phyloP scores from a whole-genome alignment of 2,329 filamentous ascomycete genomes.

The Diaporthe citriasiana region DNA sequence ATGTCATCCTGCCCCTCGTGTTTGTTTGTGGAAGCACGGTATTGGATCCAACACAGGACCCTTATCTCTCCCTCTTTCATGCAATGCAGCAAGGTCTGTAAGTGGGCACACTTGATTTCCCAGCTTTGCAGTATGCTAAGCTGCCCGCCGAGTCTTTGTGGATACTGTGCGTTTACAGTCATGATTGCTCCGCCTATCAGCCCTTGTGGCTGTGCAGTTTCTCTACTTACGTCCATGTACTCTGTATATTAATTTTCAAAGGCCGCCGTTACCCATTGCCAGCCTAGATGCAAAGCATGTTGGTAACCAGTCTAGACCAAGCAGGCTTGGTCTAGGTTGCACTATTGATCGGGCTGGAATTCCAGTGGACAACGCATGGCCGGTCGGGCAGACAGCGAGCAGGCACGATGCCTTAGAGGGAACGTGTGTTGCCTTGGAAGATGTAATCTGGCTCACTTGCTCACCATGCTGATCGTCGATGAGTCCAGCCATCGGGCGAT shows the following conservation, averaged over 20 bases:
- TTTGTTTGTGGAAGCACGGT: slow-evolving; percentile 21
- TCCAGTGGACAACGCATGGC: background rate
- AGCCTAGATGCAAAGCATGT: background rate
- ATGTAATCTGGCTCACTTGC: background rate
- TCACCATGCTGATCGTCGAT: background rate
- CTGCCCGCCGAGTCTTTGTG: background rate
- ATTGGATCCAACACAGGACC: background rate
- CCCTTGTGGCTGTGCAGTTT: slow-evolving; percentile 10
- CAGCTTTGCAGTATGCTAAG: slow-evolving; percentile 11
- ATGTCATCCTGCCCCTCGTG: slow-evolving; percentile 35
- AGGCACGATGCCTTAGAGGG: no score
- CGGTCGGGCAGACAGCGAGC: background rate
- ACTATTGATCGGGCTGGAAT: background rate
- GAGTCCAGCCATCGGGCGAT: background rate
- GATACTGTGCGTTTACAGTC: slow-evolving; percentile 1
- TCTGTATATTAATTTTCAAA: background rate
- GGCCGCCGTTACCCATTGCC: background rate
- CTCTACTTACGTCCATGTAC: background rate
- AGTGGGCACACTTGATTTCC: slow-evolving; percentile 11
- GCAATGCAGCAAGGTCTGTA: slow-evolving; percentile 37
- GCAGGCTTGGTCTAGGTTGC: background rate
- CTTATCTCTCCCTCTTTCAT: slow-evolving; percentile 17
- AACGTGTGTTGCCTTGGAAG: background rate
- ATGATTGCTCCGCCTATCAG: background rate
- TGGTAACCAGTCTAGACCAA: background rate